Base-by-base conservation (phyloP, 2,329 filamentous ascomycete genomes). In the Aspergillus pseudoterreus region DNA sequence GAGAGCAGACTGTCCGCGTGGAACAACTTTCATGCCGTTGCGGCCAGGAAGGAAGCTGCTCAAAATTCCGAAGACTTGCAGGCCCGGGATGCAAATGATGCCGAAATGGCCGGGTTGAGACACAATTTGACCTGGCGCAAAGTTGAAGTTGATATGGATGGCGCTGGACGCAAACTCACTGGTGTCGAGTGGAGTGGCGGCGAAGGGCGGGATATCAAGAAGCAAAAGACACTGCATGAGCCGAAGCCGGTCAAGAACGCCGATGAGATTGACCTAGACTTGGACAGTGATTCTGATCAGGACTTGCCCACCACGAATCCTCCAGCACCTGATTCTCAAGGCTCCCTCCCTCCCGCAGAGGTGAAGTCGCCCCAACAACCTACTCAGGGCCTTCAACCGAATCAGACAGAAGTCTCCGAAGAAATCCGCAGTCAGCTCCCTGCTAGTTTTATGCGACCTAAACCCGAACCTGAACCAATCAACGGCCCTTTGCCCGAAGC, bases 371-470 rank as follows among this genome's bases (percentile, higher is more conserved):
- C 48, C 15, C 19, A 8, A 8, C n/a, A 22, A 33, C 19, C n/a
- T 42, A n/a, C n/a, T 21, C 22, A 46, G 41, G 17, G n/a, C 21
- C 22, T 35, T 22, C 36, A 55, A 38, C 47, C 21, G 9, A 48
- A 32, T 47, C 61, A 55, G 11, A 64, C 57, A 12, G 68, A 70
- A 21, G 79, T 90, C 2, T 69, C 86, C 1, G 78, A 86, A 19
- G 81, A 85, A 43, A 64, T 95, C 30, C 83, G 89, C 43, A 83
- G 82, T 21, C 84, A 90, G 53, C 79, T 96, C 1, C 91, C 90
- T 2, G 86, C 85, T 21, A 86, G 88, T 1, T 95, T 95, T 66
- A 73, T 80, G 43, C 66, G 70, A 54, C 71, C 77, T 63, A 39
- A 73, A 66, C 15, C 19, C 42, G 48, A 32, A 44, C 48, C 50